Percentiles rank a stretch among this genome's conserved stretches.
Conservation (phyloP, 176 grass and related monocot species). For the Oryza australiensis region DNA sequence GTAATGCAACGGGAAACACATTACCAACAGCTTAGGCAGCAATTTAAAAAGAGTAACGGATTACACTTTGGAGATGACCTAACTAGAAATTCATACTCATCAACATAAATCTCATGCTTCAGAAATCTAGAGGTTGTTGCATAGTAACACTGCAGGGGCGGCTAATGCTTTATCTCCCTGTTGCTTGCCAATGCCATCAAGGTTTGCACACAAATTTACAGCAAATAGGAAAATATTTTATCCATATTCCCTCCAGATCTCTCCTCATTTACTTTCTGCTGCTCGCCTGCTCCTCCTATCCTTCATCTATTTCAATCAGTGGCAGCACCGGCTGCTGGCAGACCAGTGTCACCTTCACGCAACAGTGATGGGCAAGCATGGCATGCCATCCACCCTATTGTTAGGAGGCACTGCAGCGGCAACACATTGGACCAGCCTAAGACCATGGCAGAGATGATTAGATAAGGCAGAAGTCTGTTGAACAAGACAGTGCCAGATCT, state of each 20-base stretch:
- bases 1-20: conserved; percentile 29
- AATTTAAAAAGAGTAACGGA: conserved; percentile 2
- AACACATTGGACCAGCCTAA: neutral
- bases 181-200: neutral
- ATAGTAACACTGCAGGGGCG: neutral
- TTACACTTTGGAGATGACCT: neutral
- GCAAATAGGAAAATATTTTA: neutral
- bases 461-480: neutral
- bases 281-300: neutral
- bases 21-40: conserved; percentile 1
- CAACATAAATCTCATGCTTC: conserved; percentile 14
- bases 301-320: neutral
- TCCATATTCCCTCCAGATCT: neutral
- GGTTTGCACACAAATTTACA: neutral
- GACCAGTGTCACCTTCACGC: neutral
- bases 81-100: conserved; percentile 1
- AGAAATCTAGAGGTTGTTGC: neutral
- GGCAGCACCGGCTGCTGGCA: too few relatives aligned
- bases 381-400: neutral
- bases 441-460: neutral
- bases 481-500: too few relatives aligned
- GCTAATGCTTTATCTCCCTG: neutral
- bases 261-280: neutral
- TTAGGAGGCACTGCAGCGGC: neutral
- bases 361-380: neutral